These are phyloP conservation scores for Diaporthe amygdali DNA, from an alignment of 2,329 filamentous ascomycete species.

Conservation along the genomic window DNA sequence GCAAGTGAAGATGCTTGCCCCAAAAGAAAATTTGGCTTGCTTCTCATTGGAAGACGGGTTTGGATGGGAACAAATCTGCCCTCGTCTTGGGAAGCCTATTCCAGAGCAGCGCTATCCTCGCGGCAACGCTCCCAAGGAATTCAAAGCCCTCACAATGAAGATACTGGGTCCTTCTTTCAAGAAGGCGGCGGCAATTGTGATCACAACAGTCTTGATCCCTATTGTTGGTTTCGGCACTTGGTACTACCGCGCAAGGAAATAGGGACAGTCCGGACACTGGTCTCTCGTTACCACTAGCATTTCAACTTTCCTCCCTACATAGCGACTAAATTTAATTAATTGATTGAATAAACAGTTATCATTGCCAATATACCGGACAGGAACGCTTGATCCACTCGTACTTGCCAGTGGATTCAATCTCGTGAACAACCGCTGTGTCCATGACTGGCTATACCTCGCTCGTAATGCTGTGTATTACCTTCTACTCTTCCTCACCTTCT, in stretches of 20 bases:
- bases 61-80: conserved; percentile 42
- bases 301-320: too few relatives aligned
- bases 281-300: background rate
- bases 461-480: too few relatives aligned
- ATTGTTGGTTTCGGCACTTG: background rate
- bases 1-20: conserved; percentile 28
- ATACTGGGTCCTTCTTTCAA: background rate
- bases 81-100: conserved; percentile 35
- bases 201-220: background rate
- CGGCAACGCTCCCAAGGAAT: conserved; percentile 36
- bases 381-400: too few relatives aligned
- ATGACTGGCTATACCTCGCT: too few relatives aligned
- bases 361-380: too few relatives aligned
- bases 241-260: background rate
- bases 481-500: too few relatives aligned
- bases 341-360: too few relatives aligned
- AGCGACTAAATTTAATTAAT: too few relatives aligned
- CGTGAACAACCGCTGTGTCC: too few relatives aligned
- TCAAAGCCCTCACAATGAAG: conserved; percentile 25
- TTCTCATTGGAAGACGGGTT: conserved; percentile 42
- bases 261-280: background rate
- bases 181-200: background rate
- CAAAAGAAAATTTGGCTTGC: conserved; percentile 28
- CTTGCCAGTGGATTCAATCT: too few relatives aligned
- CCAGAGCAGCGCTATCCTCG: conserved; percentile 36